Percentiles rank a stretch among this genome's conserved stretches.
phyloP scores from a whole-genome alignment of 2,329 filamentous ascomycete genomes.

The Penicillium glabrum region DNA sequence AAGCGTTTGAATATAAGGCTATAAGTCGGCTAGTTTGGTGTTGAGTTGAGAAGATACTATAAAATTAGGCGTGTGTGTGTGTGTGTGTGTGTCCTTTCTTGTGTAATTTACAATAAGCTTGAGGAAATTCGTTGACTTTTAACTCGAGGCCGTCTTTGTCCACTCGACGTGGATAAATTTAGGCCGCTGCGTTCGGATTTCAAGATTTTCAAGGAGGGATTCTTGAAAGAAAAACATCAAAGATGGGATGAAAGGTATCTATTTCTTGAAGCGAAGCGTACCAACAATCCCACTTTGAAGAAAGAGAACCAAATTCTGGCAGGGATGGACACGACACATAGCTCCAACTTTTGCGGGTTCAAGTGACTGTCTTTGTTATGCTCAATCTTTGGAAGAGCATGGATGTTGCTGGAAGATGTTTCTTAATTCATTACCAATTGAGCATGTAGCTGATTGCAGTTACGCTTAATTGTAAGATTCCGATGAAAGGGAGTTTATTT shows the following conservation, averaged over 20 bases:
- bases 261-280: background rate
- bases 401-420: background rate
- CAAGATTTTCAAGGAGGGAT: background rate
- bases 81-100: background rate
- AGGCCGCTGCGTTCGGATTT: background rate
- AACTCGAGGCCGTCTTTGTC: background rate
- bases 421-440: background rate
- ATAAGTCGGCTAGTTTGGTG: background rate
- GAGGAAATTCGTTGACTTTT: background rate
- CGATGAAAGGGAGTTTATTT: background rate
- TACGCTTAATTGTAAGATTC: background rate
- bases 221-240: background rate
- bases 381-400: background rate
- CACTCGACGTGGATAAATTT: background rate
- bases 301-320: background rate
- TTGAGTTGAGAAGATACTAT: background rate
- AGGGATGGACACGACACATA: background rate
- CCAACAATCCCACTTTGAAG: background rate
- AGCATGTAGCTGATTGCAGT: background rate
- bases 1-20: background rate
- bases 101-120: background rate
- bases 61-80: background rate
- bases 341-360: background rate
- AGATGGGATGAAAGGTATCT: background rate
- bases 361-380: background rate